Conservation (phyloP, 2,329 filamentous ascomycete genomes). For the Neofusicoccum kwambonambiense region DNA sequence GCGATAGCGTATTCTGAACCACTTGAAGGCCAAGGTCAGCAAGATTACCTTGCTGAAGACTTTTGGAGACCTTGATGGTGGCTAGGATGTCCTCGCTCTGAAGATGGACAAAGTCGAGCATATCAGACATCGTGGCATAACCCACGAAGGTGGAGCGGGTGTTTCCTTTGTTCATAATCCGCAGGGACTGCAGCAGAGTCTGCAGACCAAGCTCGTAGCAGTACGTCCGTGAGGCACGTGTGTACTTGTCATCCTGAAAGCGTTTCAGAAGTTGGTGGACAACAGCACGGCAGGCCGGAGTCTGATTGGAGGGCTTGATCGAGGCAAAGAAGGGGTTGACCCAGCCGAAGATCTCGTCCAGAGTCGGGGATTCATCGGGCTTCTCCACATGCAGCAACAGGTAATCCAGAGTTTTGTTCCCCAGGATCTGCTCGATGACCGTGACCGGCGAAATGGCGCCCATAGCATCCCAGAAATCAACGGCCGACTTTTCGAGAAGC, state of each 20-base stretch:
- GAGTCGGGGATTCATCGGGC: slow-evolving; percentile 53
- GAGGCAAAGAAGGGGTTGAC: slow-evolving; percentile 75
- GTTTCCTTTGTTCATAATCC: slow-evolving; percentile 33
- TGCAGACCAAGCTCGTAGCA: slow-evolving; percentile 61
- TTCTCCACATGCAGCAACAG: slow-evolving; percentile 52
- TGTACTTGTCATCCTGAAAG: slow-evolving; percentile 56
- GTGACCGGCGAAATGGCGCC: slow-evolving; percentile 75
- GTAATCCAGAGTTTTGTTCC: slow-evolving; percentile 64
- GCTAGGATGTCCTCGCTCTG: slow-evolving; percentile 48
- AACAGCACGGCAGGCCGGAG: slow-evolving; percentile 77
- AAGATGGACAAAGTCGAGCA: slow-evolving; percentile 64
- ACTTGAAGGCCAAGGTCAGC: slow-evolving; percentile 59
- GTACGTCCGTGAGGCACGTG: slow-evolving; percentile 58
- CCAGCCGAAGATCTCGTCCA: slow-evolving; percentile 71
- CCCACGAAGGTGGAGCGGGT: slow-evolving; percentile 37
- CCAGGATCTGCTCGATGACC: slow-evolving; percentile 81
- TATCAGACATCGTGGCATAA: slow-evolving; percentile 49
- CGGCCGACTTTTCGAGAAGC: slow-evolving; percentile 72
- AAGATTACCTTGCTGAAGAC: slow-evolving; percentile 26
- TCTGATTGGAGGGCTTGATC: slow-evolving; percentile 70
- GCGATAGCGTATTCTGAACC: slow-evolving; percentile 63
- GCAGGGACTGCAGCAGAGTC: slow-evolving; percentile 36
- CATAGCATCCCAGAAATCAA: slow-evolving; percentile 86
- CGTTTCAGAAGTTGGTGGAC: slow-evolving; percentile 71
- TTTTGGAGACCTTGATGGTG: slow-evolving; percentile 30